phyloP scores from a whole-genome alignment of 2,329 filamentous ascomycete species.

The Aurifilum marmelostoma region DNA sequence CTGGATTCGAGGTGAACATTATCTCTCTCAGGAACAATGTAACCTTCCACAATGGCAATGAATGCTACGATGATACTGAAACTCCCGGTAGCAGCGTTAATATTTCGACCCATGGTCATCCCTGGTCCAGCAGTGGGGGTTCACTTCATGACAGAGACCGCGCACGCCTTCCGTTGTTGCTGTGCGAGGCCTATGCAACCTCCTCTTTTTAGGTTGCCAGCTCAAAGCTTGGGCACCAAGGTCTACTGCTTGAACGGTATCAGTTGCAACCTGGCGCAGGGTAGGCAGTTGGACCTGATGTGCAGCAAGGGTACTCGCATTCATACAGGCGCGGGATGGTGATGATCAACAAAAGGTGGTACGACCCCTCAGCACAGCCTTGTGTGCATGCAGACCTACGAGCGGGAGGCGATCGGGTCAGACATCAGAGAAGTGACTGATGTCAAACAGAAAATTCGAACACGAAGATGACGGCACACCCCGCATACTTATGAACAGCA shows the following conservation, averaged over 20 bases:
- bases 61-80: constrained; percentile 3
- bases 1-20: constrained; percentile 3
- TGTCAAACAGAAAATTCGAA: not conserved
- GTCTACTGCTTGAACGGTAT: not conserved
- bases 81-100: constrained; percentile 12
- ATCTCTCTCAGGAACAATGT: constrained; percentile 15
- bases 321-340: too few species aligned
- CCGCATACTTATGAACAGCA: not conserved
- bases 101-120: constrained; percentile 5
- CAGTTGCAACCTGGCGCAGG: not conserved
- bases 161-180: constrained; percentile 2
- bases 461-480: not conserved
- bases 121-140: constrained; percentile 4
- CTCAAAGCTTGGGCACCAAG: not conserved
- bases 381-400: not conserved
- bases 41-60: constrained; percentile 20
- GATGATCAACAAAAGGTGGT: too few species aligned
- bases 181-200: not conserved
- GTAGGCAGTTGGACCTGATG: too few species aligned
- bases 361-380: too few species aligned
- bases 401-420: not conserved
- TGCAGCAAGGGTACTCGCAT: not conserved
- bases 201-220: not conserved
- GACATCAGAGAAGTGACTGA: not conserved
- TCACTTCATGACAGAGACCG: not conserved